These are phyloP conservation scores for Aureobasidium sp. DNA, from an alignment of 2,329 filamentous ascomycete genomes.

Conservation along the genomic window DNA sequence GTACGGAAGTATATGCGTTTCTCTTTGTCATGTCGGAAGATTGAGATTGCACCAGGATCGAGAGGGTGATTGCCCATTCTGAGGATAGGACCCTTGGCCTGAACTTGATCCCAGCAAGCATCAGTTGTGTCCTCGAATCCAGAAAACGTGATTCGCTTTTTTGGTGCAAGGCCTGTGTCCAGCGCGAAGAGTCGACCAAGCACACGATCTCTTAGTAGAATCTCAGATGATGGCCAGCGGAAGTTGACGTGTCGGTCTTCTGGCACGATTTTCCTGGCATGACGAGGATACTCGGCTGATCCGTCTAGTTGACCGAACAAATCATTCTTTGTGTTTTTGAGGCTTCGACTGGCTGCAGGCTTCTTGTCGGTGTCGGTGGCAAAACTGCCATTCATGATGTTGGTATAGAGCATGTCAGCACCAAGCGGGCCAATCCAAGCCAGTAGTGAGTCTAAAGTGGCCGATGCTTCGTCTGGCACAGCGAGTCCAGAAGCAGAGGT, in stretches of 20 bases:
- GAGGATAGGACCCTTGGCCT: neutral
- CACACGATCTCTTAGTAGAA: conserved; percentile 49
- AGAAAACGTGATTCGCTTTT: conserved; percentile 3
- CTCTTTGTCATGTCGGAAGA: neutral
- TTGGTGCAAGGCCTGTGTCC: conserved; percentile 16
- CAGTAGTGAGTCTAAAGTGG: conserved; percentile 42
- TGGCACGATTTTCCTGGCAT: conserved; percentile 67
- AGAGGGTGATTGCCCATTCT: neutral
- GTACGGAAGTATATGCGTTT: conserved; percentile 3
- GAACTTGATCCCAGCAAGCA: neutral
- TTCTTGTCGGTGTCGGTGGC: conserved; percentile 46
- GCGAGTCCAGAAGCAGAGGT: conserved; percentile 43
- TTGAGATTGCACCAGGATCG: neutral
- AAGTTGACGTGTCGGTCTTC: conserved; percentile 57
- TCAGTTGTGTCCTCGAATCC: conserved; percentile 6
- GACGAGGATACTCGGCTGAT: conserved; percentile 24
- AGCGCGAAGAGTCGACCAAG: conserved; percentile 59
- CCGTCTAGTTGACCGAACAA: conserved; percentile 12
- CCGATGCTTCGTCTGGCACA: conserved; percentile 36
- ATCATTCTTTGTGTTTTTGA: conserved; percentile 18
- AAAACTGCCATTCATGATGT: conserved; percentile 55
- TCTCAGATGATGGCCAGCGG: conserved; percentile 45
- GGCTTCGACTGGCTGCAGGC: conserved; percentile 14
- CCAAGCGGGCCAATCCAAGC: conserved; percentile 53
- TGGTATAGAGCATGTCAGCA: conserved; percentile 59